phyloP scores from a whole-genome alignment of 169 alveolate genomes.

The Perkinsus chesapeaki region DNA sequence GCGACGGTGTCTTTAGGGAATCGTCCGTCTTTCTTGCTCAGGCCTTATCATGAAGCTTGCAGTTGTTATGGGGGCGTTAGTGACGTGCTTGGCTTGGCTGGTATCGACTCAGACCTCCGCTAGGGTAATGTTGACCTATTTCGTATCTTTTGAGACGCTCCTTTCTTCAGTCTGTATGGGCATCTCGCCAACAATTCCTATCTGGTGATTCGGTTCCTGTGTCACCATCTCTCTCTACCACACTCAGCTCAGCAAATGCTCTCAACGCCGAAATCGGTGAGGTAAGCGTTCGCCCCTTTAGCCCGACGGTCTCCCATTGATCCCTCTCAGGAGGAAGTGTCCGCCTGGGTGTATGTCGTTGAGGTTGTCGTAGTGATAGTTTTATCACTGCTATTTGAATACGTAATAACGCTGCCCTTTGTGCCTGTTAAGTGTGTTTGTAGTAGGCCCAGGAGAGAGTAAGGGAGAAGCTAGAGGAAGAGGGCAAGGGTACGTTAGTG shows the following conservation, averaged over 20 bases:
- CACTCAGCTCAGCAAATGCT: background rate
- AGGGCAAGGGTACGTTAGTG: background rate
- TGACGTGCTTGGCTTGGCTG: background rate
- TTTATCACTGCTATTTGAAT: slow-evolving; percentile 5
- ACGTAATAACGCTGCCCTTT: background rate
- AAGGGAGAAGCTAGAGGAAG: slow-evolving; percentile 4
- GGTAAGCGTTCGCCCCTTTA: background rate
- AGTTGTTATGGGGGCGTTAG: background rate
- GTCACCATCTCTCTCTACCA: no score
- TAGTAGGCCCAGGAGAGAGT: background rate
- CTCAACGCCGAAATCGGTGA: background rate
- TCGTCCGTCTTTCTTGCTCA: background rate
- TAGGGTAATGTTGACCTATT: background rate
- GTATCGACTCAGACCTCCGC: background rate
- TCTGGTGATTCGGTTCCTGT: no score
- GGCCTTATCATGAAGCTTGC: background rate
- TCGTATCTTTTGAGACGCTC: background rate
- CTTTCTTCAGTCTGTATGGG: background rate
- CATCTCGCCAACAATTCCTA: no score
- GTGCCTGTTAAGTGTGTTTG: background rate
- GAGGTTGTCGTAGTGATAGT: slow-evolving; percentile 5
- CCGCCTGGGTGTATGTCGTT: background rate
- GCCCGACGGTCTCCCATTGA: background rate
- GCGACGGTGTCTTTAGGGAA: background rate
- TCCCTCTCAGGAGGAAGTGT: background rate